A percentile compares a stretch with the other conserved stretches of the same genome.
Conservation (phyloP, 2,329 filamentous ascomycete genomes). For the Dactylellina parvicollis region DNA sequence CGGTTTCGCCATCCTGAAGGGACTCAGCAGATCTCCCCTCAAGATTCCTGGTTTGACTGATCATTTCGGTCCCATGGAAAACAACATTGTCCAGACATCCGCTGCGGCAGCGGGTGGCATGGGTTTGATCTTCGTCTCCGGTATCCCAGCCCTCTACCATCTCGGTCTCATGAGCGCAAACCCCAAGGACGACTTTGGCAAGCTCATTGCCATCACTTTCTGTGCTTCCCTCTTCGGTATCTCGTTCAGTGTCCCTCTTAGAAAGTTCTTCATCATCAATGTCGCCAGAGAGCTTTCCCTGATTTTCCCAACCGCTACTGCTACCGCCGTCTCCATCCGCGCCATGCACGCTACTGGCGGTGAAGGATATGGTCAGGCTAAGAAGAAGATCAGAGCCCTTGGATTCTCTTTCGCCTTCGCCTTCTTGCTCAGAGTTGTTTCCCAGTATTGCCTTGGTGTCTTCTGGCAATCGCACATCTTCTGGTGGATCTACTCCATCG, state of each 20-base stretch:
- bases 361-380: slow-evolving; percentile 62
- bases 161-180: slow-evolving; percentile 65
- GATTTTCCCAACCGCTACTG: slow-evolving; percentile 70
- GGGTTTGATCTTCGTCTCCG: slow-evolving; percentile 69
- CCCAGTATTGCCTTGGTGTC: slow-evolving; percentile 70
- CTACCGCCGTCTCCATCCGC: slow-evolving; percentile 71
- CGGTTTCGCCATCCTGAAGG: slow-evolving; percentile 69
- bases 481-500: slow-evolving; percentile 52
- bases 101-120: slow-evolving; percentile 71
- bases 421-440: slow-evolving; percentile 67
- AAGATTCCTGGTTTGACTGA: slow-evolving; percentile 67
- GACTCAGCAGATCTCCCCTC: slow-evolving; percentile 63
- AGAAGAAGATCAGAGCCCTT: slow-evolving; percentile 69
- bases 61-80: slow-evolving; percentile 70
- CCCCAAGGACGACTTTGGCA: slow-evolving; percentile 68
- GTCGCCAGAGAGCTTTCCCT: slow-evolving; percentile 70
- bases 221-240: slow-evolving; percentile 72
- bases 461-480: slow-evolving; percentile 67
- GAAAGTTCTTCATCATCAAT: slow-evolving; percentile 75
- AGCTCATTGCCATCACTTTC: slow-evolving; percentile 71
- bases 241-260: slow-evolving; percentile 61
- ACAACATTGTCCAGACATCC: slow-evolving; percentile 71
- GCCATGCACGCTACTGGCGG: slow-evolving; percentile 70
- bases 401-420: slow-evolving; percentile 66
- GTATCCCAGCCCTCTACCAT: slow-evolving; percentile 71